These are phyloP conservation scores for Malus asiatica DNA, from an alignment of 306 rosid species.

Conservation along the genomic window DNA sequence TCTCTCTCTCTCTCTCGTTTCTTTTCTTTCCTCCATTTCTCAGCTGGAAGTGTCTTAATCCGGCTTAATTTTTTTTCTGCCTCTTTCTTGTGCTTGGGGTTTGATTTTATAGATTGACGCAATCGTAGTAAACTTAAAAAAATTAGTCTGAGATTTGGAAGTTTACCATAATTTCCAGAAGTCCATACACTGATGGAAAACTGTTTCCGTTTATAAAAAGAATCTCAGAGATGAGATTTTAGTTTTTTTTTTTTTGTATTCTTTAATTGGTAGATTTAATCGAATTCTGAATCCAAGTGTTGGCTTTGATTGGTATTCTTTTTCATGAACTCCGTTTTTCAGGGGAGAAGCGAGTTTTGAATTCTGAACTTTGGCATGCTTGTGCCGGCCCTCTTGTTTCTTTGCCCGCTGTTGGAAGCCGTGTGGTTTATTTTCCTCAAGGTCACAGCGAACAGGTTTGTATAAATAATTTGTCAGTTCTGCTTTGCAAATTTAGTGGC, in stretches of 20 bases:
- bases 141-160: neutral
- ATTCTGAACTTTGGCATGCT: constrained; percentile 98
- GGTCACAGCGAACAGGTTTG: constrained; percentile 96
- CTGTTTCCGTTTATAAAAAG: neutral
- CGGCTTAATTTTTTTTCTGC: neutral
- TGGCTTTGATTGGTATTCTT: constrained; percentile 12
- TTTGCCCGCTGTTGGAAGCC: constrained; percentile 79
- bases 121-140: neutral
- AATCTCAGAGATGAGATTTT: neutral
- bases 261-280: neutral
- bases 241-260: neutral
- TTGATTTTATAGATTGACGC: neutral
- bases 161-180: neutral
- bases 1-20: neutral
- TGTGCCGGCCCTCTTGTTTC: constrained; percentile 99
- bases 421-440: constrained; percentile 91
- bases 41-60: constrained; percentile 2
- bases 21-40: constrained; percentile 5
- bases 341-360: constrained; percentile 86
- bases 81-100: constrained; percentile 4
- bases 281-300: neutral
- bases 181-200: neutral
- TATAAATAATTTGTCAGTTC: neutral
- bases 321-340: constrained; percentile 32
- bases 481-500: neutral